Evolutionary conservation across 768 basidiomycete genomes (phyloP).

Genomic region (Calocera cornea): DNA sequence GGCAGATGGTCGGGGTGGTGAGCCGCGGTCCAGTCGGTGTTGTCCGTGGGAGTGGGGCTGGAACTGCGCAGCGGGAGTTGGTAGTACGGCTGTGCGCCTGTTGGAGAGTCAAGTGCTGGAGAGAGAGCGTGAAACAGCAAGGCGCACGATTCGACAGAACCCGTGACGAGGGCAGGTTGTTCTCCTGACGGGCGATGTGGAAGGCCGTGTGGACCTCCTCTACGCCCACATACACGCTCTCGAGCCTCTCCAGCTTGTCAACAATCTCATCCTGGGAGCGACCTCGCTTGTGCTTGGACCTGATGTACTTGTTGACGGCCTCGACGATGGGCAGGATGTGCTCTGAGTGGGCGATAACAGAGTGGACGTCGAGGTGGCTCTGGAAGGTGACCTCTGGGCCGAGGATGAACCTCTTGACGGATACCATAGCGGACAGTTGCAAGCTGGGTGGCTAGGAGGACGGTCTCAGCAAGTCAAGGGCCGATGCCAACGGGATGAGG

Average conservation of each 20-base stretch:
- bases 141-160: neutral
- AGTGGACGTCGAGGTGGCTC: neutral
- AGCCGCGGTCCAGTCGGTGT: neutral
- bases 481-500: neutral
- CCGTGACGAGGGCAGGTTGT: neutral
- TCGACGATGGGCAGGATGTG: neutral
- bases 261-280: neutral
- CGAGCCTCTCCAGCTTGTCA: neutral
- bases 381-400: neutral
- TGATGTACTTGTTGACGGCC: neutral
- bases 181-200: neutral
- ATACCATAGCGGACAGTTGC: neutral
- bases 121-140: neutral
- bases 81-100: neutral
- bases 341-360: neutral
- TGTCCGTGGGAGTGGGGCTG: neutral
- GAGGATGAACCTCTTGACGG: neutral
- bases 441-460: neutral
- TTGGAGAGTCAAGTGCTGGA: neutral
- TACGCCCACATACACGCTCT: neutral
- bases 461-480: neutral
- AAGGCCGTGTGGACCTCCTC: neutral
- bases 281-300: neutral
- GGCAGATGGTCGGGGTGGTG: neutral
- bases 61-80: neutral